Evolutionary conservation across 805 yeast genomes (phyloP).

Genomic region (Saccharomyces eubayanus): DNA sequence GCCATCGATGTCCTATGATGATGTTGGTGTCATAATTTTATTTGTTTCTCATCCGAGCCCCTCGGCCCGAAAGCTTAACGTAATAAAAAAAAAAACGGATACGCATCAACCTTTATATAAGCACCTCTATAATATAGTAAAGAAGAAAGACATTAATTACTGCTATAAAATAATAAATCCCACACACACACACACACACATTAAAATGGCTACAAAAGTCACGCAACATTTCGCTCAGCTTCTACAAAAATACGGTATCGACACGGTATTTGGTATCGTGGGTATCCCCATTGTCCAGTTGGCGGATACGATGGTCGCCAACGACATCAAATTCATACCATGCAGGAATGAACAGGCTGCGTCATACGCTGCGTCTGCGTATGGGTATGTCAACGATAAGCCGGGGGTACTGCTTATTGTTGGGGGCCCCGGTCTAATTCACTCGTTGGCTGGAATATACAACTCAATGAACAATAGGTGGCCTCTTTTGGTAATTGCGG

Average conservation of each 20-base stretch:
- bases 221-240: conserved; percentile 37
- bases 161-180: background rate
- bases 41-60: background rate
- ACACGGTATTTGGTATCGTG: conserved; percentile 58
- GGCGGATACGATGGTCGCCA: conserved; percentile 50
- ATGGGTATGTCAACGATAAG: conserved; percentile 54
- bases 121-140: background rate
- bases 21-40: background rate
- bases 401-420: conserved; percentile 66
- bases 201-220: background rate
- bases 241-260: conserved; percentile 43
- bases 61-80: background rate
- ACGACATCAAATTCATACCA: conserved; percentile 48
- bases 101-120: background rate
- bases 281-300: conserved; percentile 69
- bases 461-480: conserved; percentile 55
- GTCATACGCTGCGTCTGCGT: conserved; percentile 64
- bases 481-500: conserved; percentile 61
- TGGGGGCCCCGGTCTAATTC: conserved; percentile 70
- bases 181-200: conserved; percentile 10
- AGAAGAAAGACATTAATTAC: background rate
- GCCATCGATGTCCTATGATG: background rate
- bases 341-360: conserved; percentile 71
- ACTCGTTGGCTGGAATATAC: conserved; percentile 58
- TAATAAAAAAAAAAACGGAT: background rate